phyloP scores from a whole-genome alignment of 176 grass and related monocot species.

The Neostapfia colusana region DNA sequence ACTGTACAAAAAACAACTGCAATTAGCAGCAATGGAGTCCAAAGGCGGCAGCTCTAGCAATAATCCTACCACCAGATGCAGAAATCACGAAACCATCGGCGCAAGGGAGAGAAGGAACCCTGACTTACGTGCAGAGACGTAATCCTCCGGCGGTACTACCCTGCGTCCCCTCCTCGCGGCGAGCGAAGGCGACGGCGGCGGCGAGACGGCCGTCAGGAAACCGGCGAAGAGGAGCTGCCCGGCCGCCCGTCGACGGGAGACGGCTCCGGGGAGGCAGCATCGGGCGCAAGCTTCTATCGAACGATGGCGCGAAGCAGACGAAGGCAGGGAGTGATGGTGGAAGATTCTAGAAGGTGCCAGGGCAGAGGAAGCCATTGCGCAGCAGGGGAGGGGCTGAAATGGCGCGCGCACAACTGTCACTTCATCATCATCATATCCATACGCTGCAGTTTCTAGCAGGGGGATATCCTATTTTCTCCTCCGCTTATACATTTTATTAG shows the following conservation, averaged over 20 bases:
- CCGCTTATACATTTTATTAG: background rate
- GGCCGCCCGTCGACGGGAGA: conserved; percentile 44
- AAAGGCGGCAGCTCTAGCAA: background rate
- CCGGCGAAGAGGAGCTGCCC: conserved; percentile 46
- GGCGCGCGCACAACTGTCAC: conserved; percentile 29
- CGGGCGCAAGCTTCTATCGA: background rate
- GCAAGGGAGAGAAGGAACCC: background rate
- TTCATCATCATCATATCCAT: conserved; percentile 8
- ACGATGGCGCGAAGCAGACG: background rate
- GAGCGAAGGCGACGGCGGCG: conserved; percentile 30
- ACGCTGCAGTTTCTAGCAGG: background rate
- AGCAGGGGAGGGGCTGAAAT: conserved; percentile 21
- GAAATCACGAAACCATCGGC: background rate
- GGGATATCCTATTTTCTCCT: background rate
- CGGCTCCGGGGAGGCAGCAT: conserved; percentile 5
- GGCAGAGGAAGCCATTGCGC: conserved; percentile 37
- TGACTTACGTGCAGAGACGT: conserved; percentile 46
- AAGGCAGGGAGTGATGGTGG: background rate
- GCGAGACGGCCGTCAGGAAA: conserved; percentile 33
- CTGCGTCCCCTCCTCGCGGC: conserved; percentile 54
- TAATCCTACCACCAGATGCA: conserved; percentile 25
- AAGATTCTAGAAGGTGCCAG: conserved; percentile 41
- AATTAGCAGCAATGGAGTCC: background rate
- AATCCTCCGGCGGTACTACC: conserved; percentile 47
- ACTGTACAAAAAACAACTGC: background rate